A percentile compares a stretch with the other conserved stretches of the same genome.
Evolutionary conservation across 2,329 filamentous ascomycete species (phyloP).

Genomic region (Atkinsonella texensis): DNA sequence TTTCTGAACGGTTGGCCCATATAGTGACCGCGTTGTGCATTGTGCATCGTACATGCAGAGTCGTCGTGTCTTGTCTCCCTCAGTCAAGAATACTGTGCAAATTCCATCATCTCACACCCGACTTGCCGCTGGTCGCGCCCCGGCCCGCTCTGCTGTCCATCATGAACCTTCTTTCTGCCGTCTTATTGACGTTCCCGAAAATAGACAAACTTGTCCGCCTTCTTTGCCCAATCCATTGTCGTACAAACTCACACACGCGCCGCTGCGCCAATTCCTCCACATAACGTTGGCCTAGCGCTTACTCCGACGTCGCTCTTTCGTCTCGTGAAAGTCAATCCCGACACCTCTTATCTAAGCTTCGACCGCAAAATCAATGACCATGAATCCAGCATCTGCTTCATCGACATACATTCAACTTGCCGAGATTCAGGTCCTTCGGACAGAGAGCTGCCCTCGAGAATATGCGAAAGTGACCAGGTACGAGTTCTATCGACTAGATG

Average conservation of each 20-base stretch:
- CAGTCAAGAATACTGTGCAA: too few species aligned
- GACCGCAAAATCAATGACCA: too few species aligned
- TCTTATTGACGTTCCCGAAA: neutral
- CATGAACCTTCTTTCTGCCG: neutral
- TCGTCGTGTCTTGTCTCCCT: too few species aligned
- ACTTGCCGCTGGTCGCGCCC: neutral
- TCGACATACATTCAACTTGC: neutral
- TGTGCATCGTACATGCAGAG: too few species aligned
- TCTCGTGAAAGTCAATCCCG: neutral
- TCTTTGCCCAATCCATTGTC: neutral
- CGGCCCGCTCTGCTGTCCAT: neutral
- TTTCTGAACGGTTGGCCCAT: too few species aligned
- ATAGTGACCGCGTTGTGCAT: too few species aligned
- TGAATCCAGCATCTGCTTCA: neutral
- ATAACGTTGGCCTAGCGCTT: neutral
- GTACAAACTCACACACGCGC: neutral
- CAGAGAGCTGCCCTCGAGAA: too few species aligned
- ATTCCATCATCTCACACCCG: neutral
- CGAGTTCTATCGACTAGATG: too few species aligned
- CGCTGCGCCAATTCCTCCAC: neutral
- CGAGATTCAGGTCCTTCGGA: too few species aligned
- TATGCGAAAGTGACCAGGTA: too few species aligned
- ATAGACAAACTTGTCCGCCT: neutral
- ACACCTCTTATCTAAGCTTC: too few species aligned
- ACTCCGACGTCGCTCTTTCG: neutral